Base-by-base conservation (phyloP, 2,329 filamentous ascomycete genomes). In the Epichloe gansuensis region DNA sequence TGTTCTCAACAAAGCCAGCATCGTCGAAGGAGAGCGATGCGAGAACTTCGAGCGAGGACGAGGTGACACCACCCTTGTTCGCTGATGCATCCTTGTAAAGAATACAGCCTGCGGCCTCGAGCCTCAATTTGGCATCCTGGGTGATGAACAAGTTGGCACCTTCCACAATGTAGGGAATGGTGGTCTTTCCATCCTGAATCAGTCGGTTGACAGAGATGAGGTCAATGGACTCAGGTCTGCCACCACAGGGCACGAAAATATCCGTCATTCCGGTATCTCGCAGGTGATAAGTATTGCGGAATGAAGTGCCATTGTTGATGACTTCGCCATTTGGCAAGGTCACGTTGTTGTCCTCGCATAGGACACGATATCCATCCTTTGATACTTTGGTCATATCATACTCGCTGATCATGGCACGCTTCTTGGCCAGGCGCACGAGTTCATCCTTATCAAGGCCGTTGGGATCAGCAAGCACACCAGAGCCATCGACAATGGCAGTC, bases 111-210 rank as follows among this genome's bases (percentile, higher is more conserved):
- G 91, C 91, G 61, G 89, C 85, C 73, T 98, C 93, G 13, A 98
- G 82, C 25, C 90, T 87, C 52, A 97, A 79, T 75, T 97, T 97
- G 62, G 91, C 91, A 63, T 98, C 93, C 70, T 98, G 93, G 0
- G 93, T 96, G 72, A 98, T 94, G 80, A 98, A 98, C 52, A 98
- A 77, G 69, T 97, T 98, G 69, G 93, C 93, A 51, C 93, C 93
- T 72, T 98, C 93, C 45, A 98, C 91, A 51, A 98, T 93, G 72
- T 94, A 98, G 1, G 91, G 91, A 55, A 98, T 86, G 11, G 79
- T 81, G 23, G 80, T 78, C 74, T 95, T 96, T 72, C 91, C 90
- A 57, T 95, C 83, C 65, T 85, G 82, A 69, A 98, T 97, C 57
- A 98, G 80, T 67, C 86, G 88, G 71, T 80, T 85, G 56, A 91